A percentile compares a stretch with the other conserved stretches of the same genome.
These are phyloP conservation scores for Stagonosporopsis cucurbitacearum DNA, from an alignment of 2,329 filamentous ascomycete species.

Conservation along the genomic window DNA sequence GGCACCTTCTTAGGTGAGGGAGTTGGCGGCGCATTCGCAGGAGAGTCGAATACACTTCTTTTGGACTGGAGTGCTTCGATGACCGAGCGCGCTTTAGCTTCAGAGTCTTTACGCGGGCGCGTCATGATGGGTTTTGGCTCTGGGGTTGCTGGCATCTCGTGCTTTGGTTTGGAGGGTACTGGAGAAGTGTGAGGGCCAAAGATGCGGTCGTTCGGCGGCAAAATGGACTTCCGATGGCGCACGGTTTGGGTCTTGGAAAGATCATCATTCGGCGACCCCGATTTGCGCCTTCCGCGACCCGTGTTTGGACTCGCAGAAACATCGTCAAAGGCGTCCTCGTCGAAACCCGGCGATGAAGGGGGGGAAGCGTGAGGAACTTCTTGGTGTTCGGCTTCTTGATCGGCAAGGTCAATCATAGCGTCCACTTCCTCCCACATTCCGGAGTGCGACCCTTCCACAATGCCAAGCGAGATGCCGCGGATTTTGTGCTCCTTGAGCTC, in stretches of 20 bases:
- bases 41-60: constrained; percentile 44
- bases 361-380: constrained; percentile 58
- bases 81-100: constrained; percentile 66
- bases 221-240: constrained; percentile 42
- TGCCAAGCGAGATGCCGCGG: constrained; percentile 70
- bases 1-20: constrained; percentile 63
- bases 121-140: constrained; percentile 39
- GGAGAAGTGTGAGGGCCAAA: constrained; percentile 46
- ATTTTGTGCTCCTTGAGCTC: constrained; percentile 79
- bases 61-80: constrained; percentile 65
- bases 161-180: constrained; percentile 32
- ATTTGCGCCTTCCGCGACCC: constrained; percentile 37
- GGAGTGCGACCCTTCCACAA: constrained; percentile 66
- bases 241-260: constrained; percentile 32
- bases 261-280: constrained; percentile 39
- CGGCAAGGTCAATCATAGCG: constrained; percentile 84
- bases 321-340: constrained; percentile 65
- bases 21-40: constrained; percentile 32
- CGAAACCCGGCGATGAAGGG: constrained; percentile 64
- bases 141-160: constrained; percentile 38
- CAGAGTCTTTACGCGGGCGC: constrained; percentile 61
- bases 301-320: constrained; percentile 49
- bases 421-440: constrained; percentile 81
- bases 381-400: constrained; percentile 68
- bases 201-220: constrained; percentile 46